Evolutionary conservation across 108 stramenopile genomes (phyloP), one percentile per base, ranked within the genome.

Genomic region (Stephanodiscus minutulus): DNA sequence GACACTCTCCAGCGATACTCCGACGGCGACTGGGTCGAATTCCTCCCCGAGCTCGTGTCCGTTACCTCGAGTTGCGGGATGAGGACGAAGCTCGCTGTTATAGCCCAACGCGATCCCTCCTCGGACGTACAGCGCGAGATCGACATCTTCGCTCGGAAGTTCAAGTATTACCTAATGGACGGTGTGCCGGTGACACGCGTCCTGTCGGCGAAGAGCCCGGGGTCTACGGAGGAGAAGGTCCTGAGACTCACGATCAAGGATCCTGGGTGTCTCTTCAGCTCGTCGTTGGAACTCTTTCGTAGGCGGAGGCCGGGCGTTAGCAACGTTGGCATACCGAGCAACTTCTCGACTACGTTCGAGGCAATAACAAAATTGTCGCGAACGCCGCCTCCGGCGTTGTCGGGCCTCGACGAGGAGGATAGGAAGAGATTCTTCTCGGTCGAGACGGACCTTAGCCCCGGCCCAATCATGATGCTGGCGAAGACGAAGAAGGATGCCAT

Each of bases 141-240:
- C 29, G 79, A 76, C 56, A 58, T 76, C 9, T 80, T 80, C 36
- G 61, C 74, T 0, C 41, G 74, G 39, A 70, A 67, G 56, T 68
- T 80, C 52, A 74, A 80, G 22, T 76, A 76, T 47, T 80, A 71
- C 50, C 60, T 80, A 0, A 71, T 76, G 69, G 79, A 80, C 48
- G 79, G 79, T 28, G 79, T 80, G 25, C 79, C 79, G 7, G 79
- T 80, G 3, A 55, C 70, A 31, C 33, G 75, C 2, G 56, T 75
- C 0, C 27, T 59, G 20, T 61, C 46, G 13, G 11, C 60, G 15
- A 76, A 61, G 5, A 71, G 47, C 35, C 29, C 28, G 5, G 60
- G 48, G 20, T 41, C 21, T 1, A 71, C 36, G 29, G 79, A 76
- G 57, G 74, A 75, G 47, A 63, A 66, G 44, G 69, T 70, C 9